A percentile compares a stretch with the other conserved stretches of the same genome.
Conservation (phyloP, 768 basidiomycete species). For the Boletus huronensis region DNA sequence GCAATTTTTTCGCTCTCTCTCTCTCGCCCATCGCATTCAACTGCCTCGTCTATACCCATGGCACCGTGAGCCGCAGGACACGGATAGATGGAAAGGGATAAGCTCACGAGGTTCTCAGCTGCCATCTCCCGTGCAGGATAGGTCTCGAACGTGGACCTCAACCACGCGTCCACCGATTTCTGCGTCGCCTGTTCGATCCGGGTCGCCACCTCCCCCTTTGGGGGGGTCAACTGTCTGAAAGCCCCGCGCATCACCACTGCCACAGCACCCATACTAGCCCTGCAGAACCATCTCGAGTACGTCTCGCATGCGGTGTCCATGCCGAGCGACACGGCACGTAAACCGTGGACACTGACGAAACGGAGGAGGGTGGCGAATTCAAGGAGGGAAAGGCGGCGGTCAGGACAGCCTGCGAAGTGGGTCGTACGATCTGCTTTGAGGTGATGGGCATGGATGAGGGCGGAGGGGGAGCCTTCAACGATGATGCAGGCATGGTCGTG, state of each 20-base stretch:
- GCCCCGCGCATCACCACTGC: neutral
- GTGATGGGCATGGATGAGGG: slow-evolving; percentile 3
- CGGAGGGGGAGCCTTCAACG: slow-evolving; percentile 1
- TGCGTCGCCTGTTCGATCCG: neutral
- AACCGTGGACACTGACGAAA: slow-evolving; percentile 5
- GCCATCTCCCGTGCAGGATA: slow-evolving; percentile 6
- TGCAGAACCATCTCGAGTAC: slow-evolving; percentile 11
- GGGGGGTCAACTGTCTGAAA: neutral
- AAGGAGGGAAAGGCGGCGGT: slow-evolving; percentile 8
- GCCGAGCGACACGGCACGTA: neutral
- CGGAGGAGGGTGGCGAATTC: slow-evolving; percentile 11
- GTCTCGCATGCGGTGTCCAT: slow-evolving; percentile 11
- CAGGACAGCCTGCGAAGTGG: neutral
- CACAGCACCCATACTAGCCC: neutral
- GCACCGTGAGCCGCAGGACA: neutral
- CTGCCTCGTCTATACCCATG: neutral
- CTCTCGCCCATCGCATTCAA: neutral
- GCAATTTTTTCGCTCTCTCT: neutral
- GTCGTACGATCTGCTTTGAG: neutral
- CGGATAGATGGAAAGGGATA: too few species aligned
- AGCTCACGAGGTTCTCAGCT: slow-evolving; percentile 4
- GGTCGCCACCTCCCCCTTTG: neutral
- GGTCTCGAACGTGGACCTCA: slow-evolving; percentile 1
- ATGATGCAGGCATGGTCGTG: slow-evolving; percentile 16
- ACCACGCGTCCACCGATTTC: slow-evolving; percentile 7